phyloP scores from a whole-genome alignment of 177 flowering plant genomes.

The Telopea speciosissima region DNA sequence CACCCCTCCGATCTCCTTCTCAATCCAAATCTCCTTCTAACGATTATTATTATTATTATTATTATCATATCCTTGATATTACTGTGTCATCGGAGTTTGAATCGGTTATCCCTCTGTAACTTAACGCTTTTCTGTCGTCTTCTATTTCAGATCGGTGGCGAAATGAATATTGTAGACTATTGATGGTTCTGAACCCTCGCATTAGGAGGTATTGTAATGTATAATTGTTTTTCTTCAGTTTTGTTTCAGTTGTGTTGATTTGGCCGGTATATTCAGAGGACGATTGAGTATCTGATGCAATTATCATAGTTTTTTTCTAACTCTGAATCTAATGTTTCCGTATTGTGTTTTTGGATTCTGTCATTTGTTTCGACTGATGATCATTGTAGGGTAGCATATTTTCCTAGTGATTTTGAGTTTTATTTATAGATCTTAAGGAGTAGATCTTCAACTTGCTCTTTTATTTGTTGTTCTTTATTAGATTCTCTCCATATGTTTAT shows the following conservation, averaged over 20 bases:
- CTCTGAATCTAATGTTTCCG: not conserved
- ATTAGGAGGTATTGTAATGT: not conserved
- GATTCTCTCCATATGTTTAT: not conserved
- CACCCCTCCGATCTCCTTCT: not conserved
- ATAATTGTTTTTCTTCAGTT: not conserved
- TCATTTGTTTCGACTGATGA: not conserved
- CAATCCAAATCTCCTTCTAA: not conserved
- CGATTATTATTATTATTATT: too few species aligned
- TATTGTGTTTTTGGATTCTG: not conserved
- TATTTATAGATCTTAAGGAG: conserved; percentile 1
- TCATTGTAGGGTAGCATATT: not conserved
- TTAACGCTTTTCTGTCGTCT: not conserved
- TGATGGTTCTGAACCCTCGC: not conserved
- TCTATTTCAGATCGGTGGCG: not conserved
- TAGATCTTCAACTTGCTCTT: not conserved
- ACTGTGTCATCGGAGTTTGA: not conserved
- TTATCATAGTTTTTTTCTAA: not conserved
- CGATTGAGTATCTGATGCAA: not conserved
- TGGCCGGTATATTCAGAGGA: not conserved
- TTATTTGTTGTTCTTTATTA: not conserved
- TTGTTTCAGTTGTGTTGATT: not conserved
- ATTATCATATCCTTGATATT: too few species aligned
- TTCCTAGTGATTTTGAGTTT: not conserved
- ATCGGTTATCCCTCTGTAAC: not conserved
- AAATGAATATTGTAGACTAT: not conserved